Evolutionary conservation across 1,284 basidiomycete species (phyloP).

Genomic region (Porphyrellus sp.): DNA sequence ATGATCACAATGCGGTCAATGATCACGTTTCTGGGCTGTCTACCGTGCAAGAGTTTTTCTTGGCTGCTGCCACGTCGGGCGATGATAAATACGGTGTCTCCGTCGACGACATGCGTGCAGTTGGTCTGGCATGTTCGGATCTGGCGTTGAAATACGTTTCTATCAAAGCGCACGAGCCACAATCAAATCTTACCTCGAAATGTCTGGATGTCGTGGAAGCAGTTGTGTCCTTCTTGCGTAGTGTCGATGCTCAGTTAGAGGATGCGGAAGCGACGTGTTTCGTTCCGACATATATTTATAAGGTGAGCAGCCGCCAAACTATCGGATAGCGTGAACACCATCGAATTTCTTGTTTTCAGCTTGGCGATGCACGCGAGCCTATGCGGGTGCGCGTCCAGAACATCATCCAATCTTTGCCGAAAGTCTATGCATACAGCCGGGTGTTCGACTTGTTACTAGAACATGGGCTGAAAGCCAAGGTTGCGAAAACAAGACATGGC

Average conservation of each 20-base stretch:
- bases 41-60: conserved; percentile 74
- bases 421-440: conserved; percentile 86
- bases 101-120: conserved; percentile 55
- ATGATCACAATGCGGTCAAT: conserved; percentile 93
- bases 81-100: conserved; percentile 56
- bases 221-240: conserved; percentile 71
- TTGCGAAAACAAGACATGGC: conserved; percentile 87
- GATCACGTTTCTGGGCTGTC: conserved; percentile 83
- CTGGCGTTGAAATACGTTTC: conserved; percentile 93
- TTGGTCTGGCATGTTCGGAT: conserved; percentile 90
- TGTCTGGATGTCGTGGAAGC: conserved; percentile 88
- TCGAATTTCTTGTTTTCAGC: conserved; percentile 40
- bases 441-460: conserved; percentile 86
- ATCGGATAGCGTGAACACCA: neutral
- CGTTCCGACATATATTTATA: conserved; percentile 87
- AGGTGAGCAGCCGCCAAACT: conserved; percentile 51
- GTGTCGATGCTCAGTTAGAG: conserved; percentile 74
- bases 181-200: conserved; percentile 87
- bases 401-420: conserved; percentile 70
- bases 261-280: conserved; percentile 90
- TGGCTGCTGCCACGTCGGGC: conserved; percentile 50
- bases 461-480: conserved; percentile 84
- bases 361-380: conserved; percentile 79
- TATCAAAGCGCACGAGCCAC: conserved; percentile 88
- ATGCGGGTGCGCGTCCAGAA: conserved; percentile 68